Evolutionary conservation across 495 filamentous ascomycete species (phyloP).

Genomic region (Annulohypoxylon nitens): DNA sequence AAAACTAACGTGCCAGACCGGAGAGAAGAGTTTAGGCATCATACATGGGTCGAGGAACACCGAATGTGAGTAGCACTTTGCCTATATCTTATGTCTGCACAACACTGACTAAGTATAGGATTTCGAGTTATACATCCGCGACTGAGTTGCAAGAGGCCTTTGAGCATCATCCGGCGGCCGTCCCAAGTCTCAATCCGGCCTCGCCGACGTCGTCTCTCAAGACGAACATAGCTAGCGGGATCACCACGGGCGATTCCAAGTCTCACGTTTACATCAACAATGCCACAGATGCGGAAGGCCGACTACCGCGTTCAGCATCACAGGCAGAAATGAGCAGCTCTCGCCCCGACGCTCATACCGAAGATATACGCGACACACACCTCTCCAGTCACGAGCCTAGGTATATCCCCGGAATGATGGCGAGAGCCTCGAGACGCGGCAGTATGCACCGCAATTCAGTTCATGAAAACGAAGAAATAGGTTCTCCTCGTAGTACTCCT

Average conservation of each 20-base stretch:
- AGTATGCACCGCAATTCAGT: constrained; percentile 59
- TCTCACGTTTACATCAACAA: constrained; percentile 33
- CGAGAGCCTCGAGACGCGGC: constrained; percentile 66
- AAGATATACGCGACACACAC: constrained; percentile 53
- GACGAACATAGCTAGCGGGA: constrained; percentile 39
- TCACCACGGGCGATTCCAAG: constrained; percentile 40
- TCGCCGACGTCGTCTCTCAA: constrained; percentile 52
- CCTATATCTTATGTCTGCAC: background rate
- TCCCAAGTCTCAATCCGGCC: constrained; percentile 24
- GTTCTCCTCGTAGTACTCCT: constrained; percentile 15
- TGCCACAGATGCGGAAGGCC: constrained; percentile 31
- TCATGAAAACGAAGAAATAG: constrained; percentile 55
- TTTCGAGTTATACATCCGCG: constrained; percentile 62
- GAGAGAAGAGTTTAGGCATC: constrained; percentile 86
- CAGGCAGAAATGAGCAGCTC: constrained; percentile 47
- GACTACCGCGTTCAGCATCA: constrained; percentile 33
- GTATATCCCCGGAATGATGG: constrained; percentile 79
- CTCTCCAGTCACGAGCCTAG: constrained; percentile 71
- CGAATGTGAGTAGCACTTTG: constrained; percentile 72
- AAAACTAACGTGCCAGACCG: constrained; percentile 98
- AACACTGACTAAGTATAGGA: constrained; percentile 52
- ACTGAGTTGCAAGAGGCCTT: constrained; percentile 32
- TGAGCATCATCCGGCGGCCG: constrained; percentile 37
- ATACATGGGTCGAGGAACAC: constrained; percentile 84
- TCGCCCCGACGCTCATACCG: constrained; percentile 28